phyloP scores from a whole-genome alignment of 164 flowering plant genomes.

The Saururus chinensis region DNA sequence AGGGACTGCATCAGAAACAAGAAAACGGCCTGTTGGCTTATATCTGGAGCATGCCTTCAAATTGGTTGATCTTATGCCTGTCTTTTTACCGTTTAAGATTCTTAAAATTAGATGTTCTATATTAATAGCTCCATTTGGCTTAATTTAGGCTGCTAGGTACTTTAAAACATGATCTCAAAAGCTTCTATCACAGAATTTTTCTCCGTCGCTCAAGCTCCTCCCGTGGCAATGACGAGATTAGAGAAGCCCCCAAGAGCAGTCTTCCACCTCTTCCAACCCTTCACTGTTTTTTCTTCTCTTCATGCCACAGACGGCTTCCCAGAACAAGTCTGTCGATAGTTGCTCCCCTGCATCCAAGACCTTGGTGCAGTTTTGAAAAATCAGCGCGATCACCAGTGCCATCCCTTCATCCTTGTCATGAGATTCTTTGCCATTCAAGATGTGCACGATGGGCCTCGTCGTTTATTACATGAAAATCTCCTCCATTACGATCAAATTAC shows the following conservation, averaged over 20 bases:
- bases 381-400: slow-evolving; percentile 73
- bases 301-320: slow-evolving; percentile 63
- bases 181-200: too few relatives aligned
- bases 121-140: too few relatives aligned
- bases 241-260: slow-evolving; percentile 41
- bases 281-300: neutral
- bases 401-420: slow-evolving; percentile 30
- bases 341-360: slow-evolving; percentile 60
- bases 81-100: too few relatives aligned
- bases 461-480: slow-evolving; percentile 41
- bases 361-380: slow-evolving; percentile 53
- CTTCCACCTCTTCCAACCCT: slow-evolving; percentile 43
- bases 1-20: too few relatives aligned
- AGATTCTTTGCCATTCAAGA: neutral
- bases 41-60: too few relatives aligned
- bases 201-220: too few relatives aligned
- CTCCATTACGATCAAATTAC: slow-evolving; percentile 52
- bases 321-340: slow-evolving; percentile 60
- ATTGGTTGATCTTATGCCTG: too few relatives aligned
- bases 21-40: too few relatives aligned
- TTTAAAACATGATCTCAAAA: too few relatives aligned
- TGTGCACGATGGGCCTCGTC: slow-evolving; percentile 14
- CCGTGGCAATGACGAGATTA: too few relatives aligned
- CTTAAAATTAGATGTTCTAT: too few relatives aligned
- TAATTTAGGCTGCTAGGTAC: too few relatives aligned